phyloP scores from a whole-genome alignment of 148 eudicot species.

The Spergularia bocconei region DNA sequence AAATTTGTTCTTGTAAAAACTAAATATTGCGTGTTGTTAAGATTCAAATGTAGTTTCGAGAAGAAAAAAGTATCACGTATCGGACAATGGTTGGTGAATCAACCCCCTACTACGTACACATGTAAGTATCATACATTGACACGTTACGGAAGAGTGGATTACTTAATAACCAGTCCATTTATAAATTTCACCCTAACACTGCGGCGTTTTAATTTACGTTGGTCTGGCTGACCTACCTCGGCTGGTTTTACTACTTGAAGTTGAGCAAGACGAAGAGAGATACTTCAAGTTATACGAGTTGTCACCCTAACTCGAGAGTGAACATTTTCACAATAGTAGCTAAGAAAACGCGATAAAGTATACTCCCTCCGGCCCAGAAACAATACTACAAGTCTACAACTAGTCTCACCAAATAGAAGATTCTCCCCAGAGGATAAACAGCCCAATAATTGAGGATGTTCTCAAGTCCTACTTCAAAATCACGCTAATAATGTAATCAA shows the following conservation, averaged over 20 bases:
- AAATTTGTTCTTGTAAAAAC: too few species aligned
- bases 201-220: background rate
- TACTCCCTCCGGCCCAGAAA: too few species aligned
- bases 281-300: background rate
- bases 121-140: too few species aligned
- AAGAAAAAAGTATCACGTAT: too few species aligned
- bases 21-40: too few species aligned
- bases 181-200: background rate
- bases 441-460: background rate
- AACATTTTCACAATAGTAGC: background rate
- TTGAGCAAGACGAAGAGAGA: background rate
- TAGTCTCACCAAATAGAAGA: too few species aligned
- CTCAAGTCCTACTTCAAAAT: background rate
- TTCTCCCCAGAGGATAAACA: too few species aligned
- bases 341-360: background rate
- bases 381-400: too few species aligned
- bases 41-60: too few species aligned
- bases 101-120: background rate
- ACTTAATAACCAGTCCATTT: too few species aligned
- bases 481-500: background rate
- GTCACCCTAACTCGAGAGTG: background rate
- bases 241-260: background rate
- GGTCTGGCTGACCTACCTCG: conserved; percentile 4
- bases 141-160: too few species aligned
- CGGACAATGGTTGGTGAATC: background rate